These are phyloP conservation scores for Spiromastix sp. DNA, from an alignment of 2,329 filamentous ascomycete species.

Conservation along the genomic window DNA sequence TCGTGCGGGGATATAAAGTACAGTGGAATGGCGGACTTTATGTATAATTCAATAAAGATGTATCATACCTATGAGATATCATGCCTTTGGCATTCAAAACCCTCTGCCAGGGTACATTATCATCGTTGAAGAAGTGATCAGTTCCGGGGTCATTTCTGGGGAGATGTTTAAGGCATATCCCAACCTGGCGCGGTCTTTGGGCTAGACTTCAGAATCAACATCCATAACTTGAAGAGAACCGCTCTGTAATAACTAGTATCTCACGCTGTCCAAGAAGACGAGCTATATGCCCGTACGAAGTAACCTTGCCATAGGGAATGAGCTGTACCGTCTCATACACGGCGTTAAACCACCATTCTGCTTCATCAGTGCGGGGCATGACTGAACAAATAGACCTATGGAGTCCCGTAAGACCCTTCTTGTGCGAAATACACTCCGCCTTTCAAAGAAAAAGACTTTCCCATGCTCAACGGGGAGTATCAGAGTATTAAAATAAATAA, in stretches of 20 bases:
- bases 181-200: slow-evolving; percentile 71
- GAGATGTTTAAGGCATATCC: slow-evolving; percentile 80
- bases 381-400: background rate
- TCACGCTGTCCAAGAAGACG: slow-evolving; percentile 49
- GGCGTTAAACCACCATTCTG: slow-evolving; percentile 42
- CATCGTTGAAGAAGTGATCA: slow-evolving; percentile 52
- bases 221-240: too few relatives aligned
- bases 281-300: slow-evolving; percentile 71
- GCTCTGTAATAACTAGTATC: slow-evolving; percentile 19
- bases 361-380: slow-evolving; percentile 39
- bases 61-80: slow-evolving; percentile 69
- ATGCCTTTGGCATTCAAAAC: slow-evolving; percentile 80
- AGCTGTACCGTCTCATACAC: slow-evolving; percentile 81
- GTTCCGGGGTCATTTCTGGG: slow-evolving; percentile 40
- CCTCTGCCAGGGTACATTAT: slow-evolving; percentile 87
- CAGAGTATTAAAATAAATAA: too few relatives aligned
- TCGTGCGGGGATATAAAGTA: too few relatives aligned
- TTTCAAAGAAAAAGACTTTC: too few relatives aligned
- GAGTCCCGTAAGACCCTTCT: too few relatives aligned
- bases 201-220: slow-evolving; percentile 37
- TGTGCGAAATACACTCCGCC: too few relatives aligned
- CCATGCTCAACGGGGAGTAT: too few relatives aligned
- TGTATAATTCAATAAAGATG: too few relatives aligned
- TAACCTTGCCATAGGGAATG: slow-evolving; percentile 73
- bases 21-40: too few relatives aligned